Conservation (phyloP, 495 filamentous ascomycete species). For the Podospora sp. region DNA sequence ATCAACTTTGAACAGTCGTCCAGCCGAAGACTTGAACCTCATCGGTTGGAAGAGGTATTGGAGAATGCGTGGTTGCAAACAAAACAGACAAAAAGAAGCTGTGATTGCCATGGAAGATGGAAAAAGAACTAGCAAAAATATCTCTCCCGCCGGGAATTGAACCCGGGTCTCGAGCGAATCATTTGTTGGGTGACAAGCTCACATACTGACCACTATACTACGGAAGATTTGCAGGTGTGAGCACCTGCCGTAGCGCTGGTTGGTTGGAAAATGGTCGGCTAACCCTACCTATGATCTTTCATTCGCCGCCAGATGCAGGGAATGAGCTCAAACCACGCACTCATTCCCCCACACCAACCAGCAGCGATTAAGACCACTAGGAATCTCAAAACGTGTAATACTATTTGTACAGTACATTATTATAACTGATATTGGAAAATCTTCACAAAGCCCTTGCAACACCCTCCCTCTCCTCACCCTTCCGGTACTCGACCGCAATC, state of each 20-base stretch:
- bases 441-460: not conserved
- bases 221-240: conserved; percentile 33
- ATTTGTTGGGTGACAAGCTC: conserved; percentile 32
- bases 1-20: too few relatives aligned
- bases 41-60: too few relatives aligned
- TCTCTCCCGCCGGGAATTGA: conserved; percentile 39
- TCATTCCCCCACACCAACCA: not conserved
- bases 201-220: conserved; percentile 40
- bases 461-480: not conserved
- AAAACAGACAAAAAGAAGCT: conserved; percentile 1
- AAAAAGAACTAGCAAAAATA: too few relatives aligned
- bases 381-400: not conserved
- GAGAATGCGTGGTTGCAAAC: not conserved
- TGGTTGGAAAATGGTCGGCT: conserved; percentile 1
- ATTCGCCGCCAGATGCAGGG: not conserved
- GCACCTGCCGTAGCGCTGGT: conserved; percentile 27
- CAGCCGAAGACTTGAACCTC: too few relatives aligned
- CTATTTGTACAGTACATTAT: not conserved
- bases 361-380: not conserved
- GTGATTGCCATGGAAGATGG: too few relatives aligned
- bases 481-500: conserved; percentile 13
- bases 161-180: conserved; percentile 36
- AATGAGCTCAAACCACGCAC: too few relatives aligned
- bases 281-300: not conserved
- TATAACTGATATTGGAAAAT: not conserved